Conservation (phyloP, 2,329 filamentous ascomycete genomes). For the Aspergillus alliaceus region DNA sequence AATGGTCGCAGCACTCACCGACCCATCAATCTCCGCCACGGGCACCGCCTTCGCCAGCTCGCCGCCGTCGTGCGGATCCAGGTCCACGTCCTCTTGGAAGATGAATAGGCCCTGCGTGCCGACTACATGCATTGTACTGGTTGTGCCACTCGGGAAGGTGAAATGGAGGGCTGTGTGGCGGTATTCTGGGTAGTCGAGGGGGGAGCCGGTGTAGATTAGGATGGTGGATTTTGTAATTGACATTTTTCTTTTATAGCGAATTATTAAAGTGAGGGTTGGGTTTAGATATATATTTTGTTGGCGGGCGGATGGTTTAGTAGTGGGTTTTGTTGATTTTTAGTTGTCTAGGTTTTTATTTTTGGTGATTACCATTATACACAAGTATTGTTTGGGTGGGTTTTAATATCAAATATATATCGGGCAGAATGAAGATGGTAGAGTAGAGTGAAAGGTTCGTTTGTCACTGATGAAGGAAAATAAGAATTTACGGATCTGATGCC, state of each 20-base stretch:
- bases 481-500: no score
- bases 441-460: no score
- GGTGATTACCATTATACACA: no score
- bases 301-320: no score
- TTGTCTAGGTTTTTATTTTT: no score
- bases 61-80: constrained; percentile 13
- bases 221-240: constrained; percentile 22
- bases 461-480: no score
- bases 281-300: no score
- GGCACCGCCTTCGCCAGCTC: constrained; percentile 14
- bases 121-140: constrained; percentile 25
- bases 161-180: constrained; percentile 32
- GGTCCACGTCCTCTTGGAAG: constrained; percentile 16
- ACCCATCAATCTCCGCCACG: constrained; percentile 16
- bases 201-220: constrained; percentile 28
- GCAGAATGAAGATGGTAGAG: no score
- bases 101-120: constrained; percentile 29
- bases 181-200: constrained; percentile 31
- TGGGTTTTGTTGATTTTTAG: no score
- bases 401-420: no score
- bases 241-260: constrained; percentile 15
- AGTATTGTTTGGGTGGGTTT: no score
- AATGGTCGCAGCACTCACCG: constrained; percentile 15
- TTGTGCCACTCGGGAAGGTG: constrained; percentile 13
- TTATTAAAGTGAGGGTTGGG: background rate